These are phyloP conservation scores for Spinacia oleracea DNA, from an alignment of 179 eudicot species.

Conservation along the genomic window DNA sequence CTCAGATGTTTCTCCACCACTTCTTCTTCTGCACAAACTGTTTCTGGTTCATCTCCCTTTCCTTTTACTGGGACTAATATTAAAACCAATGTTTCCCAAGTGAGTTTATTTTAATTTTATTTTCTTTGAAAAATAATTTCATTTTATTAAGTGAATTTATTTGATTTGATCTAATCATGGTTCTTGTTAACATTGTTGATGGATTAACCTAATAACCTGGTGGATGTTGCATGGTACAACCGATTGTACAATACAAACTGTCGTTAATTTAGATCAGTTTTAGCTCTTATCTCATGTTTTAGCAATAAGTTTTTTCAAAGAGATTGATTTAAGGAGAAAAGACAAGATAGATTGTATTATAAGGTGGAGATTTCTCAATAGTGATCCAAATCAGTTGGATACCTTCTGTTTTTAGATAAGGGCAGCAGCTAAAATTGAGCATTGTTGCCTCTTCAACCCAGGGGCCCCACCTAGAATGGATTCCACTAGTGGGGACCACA, in stretches of 20 bases:
- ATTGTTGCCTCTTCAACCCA: not conserved
- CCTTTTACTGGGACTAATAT: constrained; percentile 61
- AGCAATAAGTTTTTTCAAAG: not conserved
- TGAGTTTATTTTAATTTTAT: constrained; percentile 22
- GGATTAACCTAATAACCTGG: no score
- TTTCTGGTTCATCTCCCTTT: constrained; percentile 40
- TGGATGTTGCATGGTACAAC: no score
- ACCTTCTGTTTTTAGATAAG: not conserved
- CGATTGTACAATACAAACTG: no score
- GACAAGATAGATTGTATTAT: not conserved
- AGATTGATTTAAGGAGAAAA: not conserved
- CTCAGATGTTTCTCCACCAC: constrained; percentile 24
- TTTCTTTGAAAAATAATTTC: not conserved
- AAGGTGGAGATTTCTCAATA: constrained; percentile 13
- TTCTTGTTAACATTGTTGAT: not conserved
- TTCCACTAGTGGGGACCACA: not conserved
- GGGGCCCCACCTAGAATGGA: not conserved
- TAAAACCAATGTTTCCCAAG: constrained; percentile 70
- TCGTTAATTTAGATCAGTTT: not conserved
- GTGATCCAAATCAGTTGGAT: not conserved
- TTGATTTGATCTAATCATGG: not conserved
- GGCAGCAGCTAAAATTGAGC: constrained; percentile 1
- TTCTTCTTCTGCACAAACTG: constrained; percentile 27
- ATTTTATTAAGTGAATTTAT: not conserved
- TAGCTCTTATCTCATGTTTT: no score